Base-by-base conservation (phyloP, 2,329 filamentous ascomycete species). In the Conoideocrella luteorostrata region DNA sequence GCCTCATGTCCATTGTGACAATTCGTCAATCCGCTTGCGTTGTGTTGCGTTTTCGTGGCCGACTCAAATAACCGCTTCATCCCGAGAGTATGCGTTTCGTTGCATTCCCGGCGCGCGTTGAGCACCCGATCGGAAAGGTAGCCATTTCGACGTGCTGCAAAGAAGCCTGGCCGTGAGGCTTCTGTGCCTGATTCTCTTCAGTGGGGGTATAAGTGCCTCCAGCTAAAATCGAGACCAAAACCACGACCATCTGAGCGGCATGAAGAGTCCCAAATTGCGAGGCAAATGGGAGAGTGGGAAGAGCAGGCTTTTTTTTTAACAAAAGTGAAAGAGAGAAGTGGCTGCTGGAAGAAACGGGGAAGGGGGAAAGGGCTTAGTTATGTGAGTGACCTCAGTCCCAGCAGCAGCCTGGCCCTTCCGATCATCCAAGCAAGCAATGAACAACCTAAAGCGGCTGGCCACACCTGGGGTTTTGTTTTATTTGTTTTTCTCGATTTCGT, bases 281-380 rank as follows among this genome's bases (percentile, higher is more conserved):
- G 33, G 44, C 45, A 44, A 40, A 24, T 13, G 45, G 42, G 39
- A 36, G 18, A 35, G 47, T 45, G 22, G 15, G 39, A 29, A 13
- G 26, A 38, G 32, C 34, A n/a, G 20, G 36, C 18, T 30, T 39
- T 22, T 30, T 39, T 47, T 50, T 39, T 47, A 55, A 58, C 55
- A 48, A 46, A 48, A 52, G 51, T 46, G 53, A 56, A 18, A 23
- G 21, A 41, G 23, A 58, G 52, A 50, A 47, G 45, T 44, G 42
- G 45, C 51, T 54, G 54, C 48, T 50, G 51, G 45, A 50, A 56
- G 48, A 57, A 45, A 41, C 30, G 53, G 51, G 54, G 56, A 44
- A 58, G 54, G 59, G 60, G 61, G 59, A 54, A 57, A 56, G 56
- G 58, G 59, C 56, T 45, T 57, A 63, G 59, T 59, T 64, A 63